Percentiles rank a stretch among this genome's conserved stretches.
These are phyloP conservation scores for Psophocarpus tetragonolobus DNA, from an alignment of 306 rosid genomes.

Conservation along the genomic window DNA sequence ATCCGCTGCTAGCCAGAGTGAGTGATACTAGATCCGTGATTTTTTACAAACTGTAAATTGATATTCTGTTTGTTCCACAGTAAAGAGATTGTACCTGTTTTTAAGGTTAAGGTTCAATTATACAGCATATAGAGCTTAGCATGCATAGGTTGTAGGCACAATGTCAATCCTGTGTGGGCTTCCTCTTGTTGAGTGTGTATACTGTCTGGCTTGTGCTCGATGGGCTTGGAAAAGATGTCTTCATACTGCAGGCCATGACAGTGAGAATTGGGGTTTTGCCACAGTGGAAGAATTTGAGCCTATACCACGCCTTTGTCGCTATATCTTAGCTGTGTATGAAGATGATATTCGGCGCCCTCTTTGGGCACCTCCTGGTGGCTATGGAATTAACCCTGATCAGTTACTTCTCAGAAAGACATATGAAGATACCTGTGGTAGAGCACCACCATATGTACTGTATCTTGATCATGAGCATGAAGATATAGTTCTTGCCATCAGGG, in stretches of 20 bases:
- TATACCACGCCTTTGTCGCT: slow-evolving; percentile 85
- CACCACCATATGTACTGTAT: slow-evolving; percentile 80
- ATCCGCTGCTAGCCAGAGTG: background rate
- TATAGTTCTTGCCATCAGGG: slow-evolving; percentile 86
- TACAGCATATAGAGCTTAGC: slow-evolving; percentile 30
- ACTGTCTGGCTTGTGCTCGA: slow-evolving; percentile 85
- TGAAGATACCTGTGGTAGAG: slow-evolving; percentile 62
- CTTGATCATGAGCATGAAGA: slow-evolving; percentile 77
- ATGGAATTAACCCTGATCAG: slow-evolving; percentile 79
- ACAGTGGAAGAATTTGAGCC: slow-evolving; percentile 81
- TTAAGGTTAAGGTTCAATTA: background rate
- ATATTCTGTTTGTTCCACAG: slow-evolving; percentile 1
- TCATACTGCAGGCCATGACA: slow-evolving; percentile 93
- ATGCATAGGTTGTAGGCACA: slow-evolving; percentile 32
- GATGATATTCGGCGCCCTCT: slow-evolving; percentile 74
- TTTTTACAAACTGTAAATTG: background rate
- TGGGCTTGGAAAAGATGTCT: slow-evolving; percentile 97
- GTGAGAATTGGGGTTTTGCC: slow-evolving; percentile 90
- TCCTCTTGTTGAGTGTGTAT: slow-evolving; percentile 93
- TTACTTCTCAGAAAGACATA: slow-evolving; percentile 56
- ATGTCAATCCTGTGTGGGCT: slow-evolving; percentile 81
- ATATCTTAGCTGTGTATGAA: slow-evolving; percentile 86
- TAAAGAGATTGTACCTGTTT: background rate
- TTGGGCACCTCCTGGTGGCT: slow-evolving; percentile 85
- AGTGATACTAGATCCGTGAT: background rate